A percentile compares a stretch with the other conserved stretches of the same genome.
Evolutionary conservation across 345 rosid species (phyloP).

Genomic region (Citrus reticulata): DNA sequence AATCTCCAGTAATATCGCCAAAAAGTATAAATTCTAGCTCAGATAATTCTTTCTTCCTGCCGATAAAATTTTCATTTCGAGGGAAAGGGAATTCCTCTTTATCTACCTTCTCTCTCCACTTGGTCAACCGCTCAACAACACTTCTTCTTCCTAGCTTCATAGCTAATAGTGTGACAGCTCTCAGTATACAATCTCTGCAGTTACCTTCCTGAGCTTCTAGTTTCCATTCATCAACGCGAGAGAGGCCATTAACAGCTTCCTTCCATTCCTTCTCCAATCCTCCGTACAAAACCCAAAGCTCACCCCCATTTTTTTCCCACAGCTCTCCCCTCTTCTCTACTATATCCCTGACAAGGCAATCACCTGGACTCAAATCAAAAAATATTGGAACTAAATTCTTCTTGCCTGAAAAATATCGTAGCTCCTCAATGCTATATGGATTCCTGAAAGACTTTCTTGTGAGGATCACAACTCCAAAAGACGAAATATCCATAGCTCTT

Average conservation of each 20-base stretch:
- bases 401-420: constrained; percentile 70
- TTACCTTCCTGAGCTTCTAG: constrained; percentile 86
- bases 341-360: constrained; percentile 91
- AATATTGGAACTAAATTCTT: constrained; percentile 88
- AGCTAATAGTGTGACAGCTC: constrained; percentile 69
- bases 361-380: constrained; percentile 73
- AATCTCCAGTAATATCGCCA: constrained; percentile 77
- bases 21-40: constrained; percentile 86
- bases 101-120: constrained; percentile 82
- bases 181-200: constrained; percentile 87
- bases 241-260: constrained; percentile 72
- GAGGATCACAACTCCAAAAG: constrained; percentile 75
- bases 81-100: constrained; percentile 90
- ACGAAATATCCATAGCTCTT: constrained; percentile 81
- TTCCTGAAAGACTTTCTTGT: constrained; percentile 80
- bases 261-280: constrained; percentile 94
- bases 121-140: constrained; percentile 67
- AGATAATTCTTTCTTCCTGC: constrained; percentile 85
- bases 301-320: constrained; percentile 96
- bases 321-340: constrained; percentile 91
- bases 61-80: constrained; percentile 70
- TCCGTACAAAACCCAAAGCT: constrained; percentile 74
- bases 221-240: constrained; percentile 81
- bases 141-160: constrained; percentile 87
- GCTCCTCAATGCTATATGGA: constrained; percentile 84